phyloP scores from a whole-genome alignment of 73 alveolate species.

The Tetrahymena malaccensis region DNA sequence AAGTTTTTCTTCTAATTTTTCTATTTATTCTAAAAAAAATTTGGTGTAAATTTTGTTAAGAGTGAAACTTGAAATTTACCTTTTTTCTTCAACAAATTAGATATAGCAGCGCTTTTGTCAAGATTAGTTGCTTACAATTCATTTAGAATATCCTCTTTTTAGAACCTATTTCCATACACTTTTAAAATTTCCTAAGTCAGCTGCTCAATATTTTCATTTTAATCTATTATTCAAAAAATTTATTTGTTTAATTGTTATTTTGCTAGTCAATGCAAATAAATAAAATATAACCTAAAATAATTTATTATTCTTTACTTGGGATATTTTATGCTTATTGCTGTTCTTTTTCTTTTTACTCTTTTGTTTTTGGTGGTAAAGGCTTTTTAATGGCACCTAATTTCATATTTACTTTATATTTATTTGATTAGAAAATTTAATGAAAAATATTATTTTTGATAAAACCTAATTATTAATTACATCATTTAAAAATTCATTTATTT shows the following conservation, averaged over 20 bases:
- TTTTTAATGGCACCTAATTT: neutral
- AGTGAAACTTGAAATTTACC: neutral
- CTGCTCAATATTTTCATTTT: neutral
- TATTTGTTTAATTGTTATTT: too few relatives aligned
- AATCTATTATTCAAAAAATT: neutral
- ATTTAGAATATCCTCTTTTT: neutral
- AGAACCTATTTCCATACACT: neutral
- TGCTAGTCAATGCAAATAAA: too few relatives aligned
- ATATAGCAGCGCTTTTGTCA: neutral
- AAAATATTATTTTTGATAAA: neutral
- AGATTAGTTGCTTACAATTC: neutral
- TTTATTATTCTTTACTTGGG: neutral
- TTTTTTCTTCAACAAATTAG: neutral
- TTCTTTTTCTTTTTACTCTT: neutral
- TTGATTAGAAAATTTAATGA: neutral
- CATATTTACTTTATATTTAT: neutral
- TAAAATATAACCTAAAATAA: neutral
- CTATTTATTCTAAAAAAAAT: neutral
- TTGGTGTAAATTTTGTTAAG: neutral
- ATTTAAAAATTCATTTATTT: too few relatives aligned
- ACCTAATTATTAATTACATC: neutral
- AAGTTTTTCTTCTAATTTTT: neutral
- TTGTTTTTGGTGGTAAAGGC: neutral
- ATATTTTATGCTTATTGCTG: neutral
- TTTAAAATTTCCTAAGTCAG: neutral